Evolutionary conservation across 306 rosid genomes (phyloP).

Genomic region (Pyrus communis): DNA sequence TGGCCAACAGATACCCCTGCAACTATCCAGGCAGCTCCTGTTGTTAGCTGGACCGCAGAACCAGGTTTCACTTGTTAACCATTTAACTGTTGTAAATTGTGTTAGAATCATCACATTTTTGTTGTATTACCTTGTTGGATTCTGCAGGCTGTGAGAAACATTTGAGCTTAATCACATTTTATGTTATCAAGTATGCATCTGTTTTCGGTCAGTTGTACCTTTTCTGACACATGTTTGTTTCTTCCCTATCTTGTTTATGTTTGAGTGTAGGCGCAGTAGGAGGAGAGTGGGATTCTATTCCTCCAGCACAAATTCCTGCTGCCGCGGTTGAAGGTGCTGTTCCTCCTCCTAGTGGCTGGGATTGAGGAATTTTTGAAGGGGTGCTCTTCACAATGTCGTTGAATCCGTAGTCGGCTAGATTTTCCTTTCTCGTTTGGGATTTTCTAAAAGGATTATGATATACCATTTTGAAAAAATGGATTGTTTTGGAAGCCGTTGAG

Average conservation of each 20-base stretch:
- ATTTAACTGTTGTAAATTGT: background rate
- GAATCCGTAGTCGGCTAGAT: background rate
- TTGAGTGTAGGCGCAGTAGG: background rate
- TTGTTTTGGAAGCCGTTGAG: background rate
- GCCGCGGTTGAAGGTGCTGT: conserved; percentile 13
- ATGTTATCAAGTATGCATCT: background rate
- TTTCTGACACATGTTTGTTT: background rate
- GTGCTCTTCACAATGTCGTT: background rate
- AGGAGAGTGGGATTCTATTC: conserved; percentile 33
- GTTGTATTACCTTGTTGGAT: background rate
- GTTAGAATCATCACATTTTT: background rate
- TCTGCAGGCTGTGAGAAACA: background rate
- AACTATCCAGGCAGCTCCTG: conserved; percentile 13
- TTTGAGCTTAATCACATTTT: background rate
- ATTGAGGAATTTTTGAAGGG: background rate
- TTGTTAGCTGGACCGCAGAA: conserved; percentile 24
- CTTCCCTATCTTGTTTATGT: background rate
- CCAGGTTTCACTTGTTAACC: background rate
- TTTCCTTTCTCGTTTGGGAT: background rate
- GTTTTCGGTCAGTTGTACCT: background rate
- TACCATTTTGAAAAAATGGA: background rate
- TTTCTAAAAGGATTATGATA: background rate
- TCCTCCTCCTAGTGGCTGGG: conserved; percentile 15
- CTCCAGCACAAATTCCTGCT: conserved; percentile 8
- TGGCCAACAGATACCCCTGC: conserved; percentile 25